Percentiles rank a stretch among this genome's conserved stretches.
Conservation (phyloP, 2,329 filamentous ascomycete species). For the Fusarium brevicatenulatum region DNA sequence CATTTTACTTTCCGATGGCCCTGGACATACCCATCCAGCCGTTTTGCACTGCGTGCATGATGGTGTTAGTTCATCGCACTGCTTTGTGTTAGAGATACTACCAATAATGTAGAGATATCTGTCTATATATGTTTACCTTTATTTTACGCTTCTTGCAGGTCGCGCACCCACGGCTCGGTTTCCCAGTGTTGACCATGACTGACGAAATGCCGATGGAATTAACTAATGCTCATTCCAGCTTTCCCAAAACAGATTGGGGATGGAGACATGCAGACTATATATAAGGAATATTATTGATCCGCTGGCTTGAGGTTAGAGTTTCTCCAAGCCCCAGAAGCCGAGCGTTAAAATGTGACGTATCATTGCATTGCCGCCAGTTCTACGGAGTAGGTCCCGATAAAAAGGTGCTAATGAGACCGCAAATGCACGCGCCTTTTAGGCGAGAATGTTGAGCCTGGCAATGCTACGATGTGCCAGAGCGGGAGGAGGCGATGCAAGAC, state of each 20-base stretch:
- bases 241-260: not conserved
- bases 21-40: constrained; percentile 34
- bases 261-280: not conserved
- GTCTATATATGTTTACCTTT: constrained; percentile 13
- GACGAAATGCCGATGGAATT: fast-evolving
- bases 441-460: not conserved
- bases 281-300: not conserved
- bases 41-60: constrained; percentile 30
- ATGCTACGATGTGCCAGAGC: not conserved
- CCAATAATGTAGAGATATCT: not conserved
- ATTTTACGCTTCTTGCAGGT: constrained; percentile 36
- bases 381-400: not conserved
- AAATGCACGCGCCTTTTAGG: not conserved
- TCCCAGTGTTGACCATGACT: constrained; percentile 34
- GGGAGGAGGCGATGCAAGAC: not conserved
- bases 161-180: constrained; percentile 33
- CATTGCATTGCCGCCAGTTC: not conserved
- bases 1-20: not conserved
- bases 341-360: not conserved
- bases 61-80: constrained; percentile 33
- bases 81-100: not conserved
- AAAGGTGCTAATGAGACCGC: not conserved
- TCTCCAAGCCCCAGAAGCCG: not conserved
- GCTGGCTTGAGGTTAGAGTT: not conserved
- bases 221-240: not conserved